Base-by-base conservation (phyloP, 371 early-diverging fungal genomes). In the Haplosporangium sp. region DNA sequence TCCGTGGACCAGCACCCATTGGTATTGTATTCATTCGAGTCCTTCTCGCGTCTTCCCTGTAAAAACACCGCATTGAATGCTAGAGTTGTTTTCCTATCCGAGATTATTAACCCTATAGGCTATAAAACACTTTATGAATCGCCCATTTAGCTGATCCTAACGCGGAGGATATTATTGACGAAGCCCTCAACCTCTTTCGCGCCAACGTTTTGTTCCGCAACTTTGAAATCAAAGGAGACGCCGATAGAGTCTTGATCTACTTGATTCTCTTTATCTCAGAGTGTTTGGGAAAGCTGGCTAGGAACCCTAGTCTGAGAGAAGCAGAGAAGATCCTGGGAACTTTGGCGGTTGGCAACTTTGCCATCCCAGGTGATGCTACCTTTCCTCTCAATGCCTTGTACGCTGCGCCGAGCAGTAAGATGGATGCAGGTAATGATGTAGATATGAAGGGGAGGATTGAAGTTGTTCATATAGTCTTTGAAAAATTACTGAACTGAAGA, bases 181-280 rank as follows among this genome's bases (percentile, higher is more conserved):
- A 99, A 81, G 94, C 97, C 20, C 80, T 99, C 56, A 89, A 87
- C 68, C 82, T 97, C 60, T 99, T 96, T 86, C 92, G 97, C 46
- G 96, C 98, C 71, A 99, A 99, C 86, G 93, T 94, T 81, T 87
- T 98, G 52, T 99, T 97, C 88, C 92, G 95, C 69, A 98, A 98
- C 89, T 99, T 96, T 88, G 98, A 99, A 81, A 96, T 99, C 83
- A 93, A 97, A 79, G 98, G 98, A 46, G 83, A 84, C 57, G 95
- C 90, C 50, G 99, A 99, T 84, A 91, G 98, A 42, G 91, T 95
- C 38, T 86, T 99, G 48, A 96, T 99, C 74, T 99, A 99, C 83
- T 75, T 95, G 18, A 94, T 94, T 53, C 88, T 99, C 42, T 97
- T 92, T 81, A 96, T 97, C 70, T 93, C 94, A 70, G 95, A 96